These are phyloP conservation scores for Rubia peregrina DNA, from an alignment of 305 asterid genomes.

Conservation along the genomic window DNA sequence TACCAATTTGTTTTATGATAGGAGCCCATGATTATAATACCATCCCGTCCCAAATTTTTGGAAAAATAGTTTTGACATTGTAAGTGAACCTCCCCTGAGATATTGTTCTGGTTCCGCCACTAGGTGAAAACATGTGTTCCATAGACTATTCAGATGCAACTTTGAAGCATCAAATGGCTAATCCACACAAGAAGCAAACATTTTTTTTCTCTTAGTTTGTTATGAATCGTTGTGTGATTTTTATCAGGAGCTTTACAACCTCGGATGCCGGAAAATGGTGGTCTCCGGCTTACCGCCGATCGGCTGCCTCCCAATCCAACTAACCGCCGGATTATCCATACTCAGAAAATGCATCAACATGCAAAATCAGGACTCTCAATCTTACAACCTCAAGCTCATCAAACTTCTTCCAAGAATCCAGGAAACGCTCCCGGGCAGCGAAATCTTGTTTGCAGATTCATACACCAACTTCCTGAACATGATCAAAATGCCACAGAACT, in stretches of 20 bases:
- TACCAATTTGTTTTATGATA: no score
- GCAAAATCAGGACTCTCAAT: conserved; percentile 21
- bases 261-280: conserved; percentile 42
- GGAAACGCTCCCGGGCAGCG: conserved; percentile 21
- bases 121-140: no score
- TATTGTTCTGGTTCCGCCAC: no score
- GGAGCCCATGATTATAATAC: no score
- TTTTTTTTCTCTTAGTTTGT: no score
- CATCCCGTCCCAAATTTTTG: no score
- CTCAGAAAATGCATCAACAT: conserved; percentile 15
- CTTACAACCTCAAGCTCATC: conserved; percentile 22
- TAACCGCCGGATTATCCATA: conserved; percentile 6
- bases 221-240: not conserved
- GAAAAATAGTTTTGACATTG: no score
- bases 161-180: no score
- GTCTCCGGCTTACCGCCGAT: conserved; percentile 68
- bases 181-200: no score
- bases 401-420: conserved; percentile 15
- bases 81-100: no score
- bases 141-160: no score
- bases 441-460: conserved; percentile 18
- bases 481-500: conserved; percentile 15
- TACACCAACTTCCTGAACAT: conserved; percentile 16
- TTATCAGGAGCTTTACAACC: conserved; percentile 40
- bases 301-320: conserved; percentile 22